phyloP scores from a whole-genome alignment of 805 yeast species.

The Wickerhamomyces sydowiorum region DNA sequence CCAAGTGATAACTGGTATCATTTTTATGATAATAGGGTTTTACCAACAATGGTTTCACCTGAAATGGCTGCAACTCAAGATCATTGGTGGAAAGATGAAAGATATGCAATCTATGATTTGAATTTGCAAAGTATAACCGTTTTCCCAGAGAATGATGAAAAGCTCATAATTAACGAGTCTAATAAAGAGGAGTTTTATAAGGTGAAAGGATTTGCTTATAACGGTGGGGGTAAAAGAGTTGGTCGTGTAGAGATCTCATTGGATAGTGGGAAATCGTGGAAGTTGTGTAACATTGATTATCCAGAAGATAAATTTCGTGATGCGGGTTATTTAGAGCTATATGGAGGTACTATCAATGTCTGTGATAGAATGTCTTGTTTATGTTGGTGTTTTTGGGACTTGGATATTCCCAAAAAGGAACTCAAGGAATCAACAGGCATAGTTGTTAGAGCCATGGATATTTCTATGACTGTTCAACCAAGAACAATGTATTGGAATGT shows the following conservation, averaged over 20 bases:
- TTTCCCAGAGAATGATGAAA: constrained; percentile 25
- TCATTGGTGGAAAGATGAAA: constrained; percentile 32
- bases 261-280: constrained; percentile 28
- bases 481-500: constrained; percentile 34
- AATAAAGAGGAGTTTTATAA: constrained; percentile 13
- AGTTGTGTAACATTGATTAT: constrained; percentile 23
- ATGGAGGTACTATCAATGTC: constrained; percentile 29
- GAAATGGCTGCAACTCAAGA: constrained; percentile 26
- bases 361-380: constrained; percentile 27
- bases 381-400: constrained; percentile 32
- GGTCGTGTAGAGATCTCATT: constrained; percentile 29
- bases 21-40: constrained; percentile 29
- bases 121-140: constrained; percentile 29
- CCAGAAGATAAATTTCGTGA: constrained; percentile 28
- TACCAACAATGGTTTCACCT: constrained; percentile 31
- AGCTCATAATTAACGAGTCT: constrained; percentile 6
- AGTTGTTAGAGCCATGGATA: constrained; percentile 31
- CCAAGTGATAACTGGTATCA: constrained; percentile 33
- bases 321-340: constrained; percentile 24
- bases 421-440: constrained; percentile 22
- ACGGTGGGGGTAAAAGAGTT: constrained; percentile 30
- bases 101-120: constrained; percentile 30
- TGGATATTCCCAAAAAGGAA: constrained; percentile 17
- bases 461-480: constrained; percentile 29
- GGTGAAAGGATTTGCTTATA: constrained; percentile 29